Evolutionary conservation across 495 filamentous ascomycete species (phyloP), one percentile per base, ranked within the genome.

Genomic region (Penicillium silybi): DNA sequence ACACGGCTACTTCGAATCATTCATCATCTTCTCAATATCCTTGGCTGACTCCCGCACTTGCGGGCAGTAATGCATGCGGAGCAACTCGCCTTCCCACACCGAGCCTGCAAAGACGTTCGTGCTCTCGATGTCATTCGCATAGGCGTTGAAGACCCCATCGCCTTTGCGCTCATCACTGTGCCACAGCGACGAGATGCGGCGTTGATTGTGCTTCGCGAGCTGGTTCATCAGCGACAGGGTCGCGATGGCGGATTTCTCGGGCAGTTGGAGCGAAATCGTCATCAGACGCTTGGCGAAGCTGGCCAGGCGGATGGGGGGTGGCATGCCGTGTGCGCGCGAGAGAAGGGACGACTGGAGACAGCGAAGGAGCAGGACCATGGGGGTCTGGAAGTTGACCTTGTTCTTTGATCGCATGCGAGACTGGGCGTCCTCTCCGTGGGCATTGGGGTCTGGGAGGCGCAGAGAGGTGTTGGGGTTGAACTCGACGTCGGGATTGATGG

Each of bases 231-330:
- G 71, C 0, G 82, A 84, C 1, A 96, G 69, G 23, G 88, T 78
- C 2, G 92, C 93, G 51, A 88, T 70, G 41, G 82, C 78, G 1
- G 88, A 92, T 62, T 93, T 96, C 70, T 96, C 92, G 0, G 93
- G 93, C 22, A 92, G 66, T 52, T 97, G 93, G 23, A 98, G 77
- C 0, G 90, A 82, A 10, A 80, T 71, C 0, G 87, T 86, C 74
- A 92, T 80, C 6, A 97, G 81, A 55, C 95, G 89, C 72, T 98
- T 97, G n/a, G 84, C 80, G 74, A 97, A 97, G 11, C 89, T 85
- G 29, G 87, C 92, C 20, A 97, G 74, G n/a, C 92, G 82, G 8
- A 87, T 65, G 0, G 92, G 90, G 7, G 81, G 77, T 2, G 90
- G 89, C 20, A 85, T 79, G 29, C 73, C 72, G 32, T 76, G 71